Base-by-base conservation (phyloP, 345 rosid genomes). In the Moringa oleifera region DNA sequence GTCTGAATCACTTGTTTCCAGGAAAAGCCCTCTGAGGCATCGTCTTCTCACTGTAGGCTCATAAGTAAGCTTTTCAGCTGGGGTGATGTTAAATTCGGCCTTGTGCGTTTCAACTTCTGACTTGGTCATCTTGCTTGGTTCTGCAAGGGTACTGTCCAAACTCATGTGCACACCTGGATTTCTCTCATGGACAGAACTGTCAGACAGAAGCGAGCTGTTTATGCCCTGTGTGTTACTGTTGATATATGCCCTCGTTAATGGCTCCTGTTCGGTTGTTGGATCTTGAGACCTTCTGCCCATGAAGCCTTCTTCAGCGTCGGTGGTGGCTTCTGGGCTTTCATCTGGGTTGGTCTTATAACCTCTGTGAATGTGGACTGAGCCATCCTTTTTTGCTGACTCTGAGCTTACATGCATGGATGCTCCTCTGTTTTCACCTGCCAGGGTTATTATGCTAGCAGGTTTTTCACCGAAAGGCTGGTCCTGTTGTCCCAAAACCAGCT, bases 361-460 rank as follows among this genome's bases (percentile, higher is more conserved):
- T 15, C 88, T 78, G 67, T 61, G 83, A 68, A 84, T 88, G 64
- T 73, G 87, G 64, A 85, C 61, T 11, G 80, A 78, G 23, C 72
- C 84, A 5, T 68, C 83, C 71, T 71, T 83, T 72, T 58, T 79
- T 33, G 62, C 53, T 28, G 80, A 73, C 46, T 81, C 91, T 25
- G 81, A 69, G 62, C 71, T 74, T 61, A 84, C 7, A 51, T 75
- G 69, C 91, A 87, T 89, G 28, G 74, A 70, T 1, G 94, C 97
- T 71, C 97, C 99, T 77, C 65, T 84, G 77, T 89, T 91, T 73
- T 95, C 97, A 18, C 97, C 97, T 4, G 96, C 85, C 47, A 91
- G 62, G 16, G 96, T 89, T 33, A 79, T 59, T 25, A 85, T 66
- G 51, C 77, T 73, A 17, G 73, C 77, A 0, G 72, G 64, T 69